Evolutionary conservation across 768 basidiomycete species (phyloP).

Genomic region (Hygrophoropsis aurantiaca): DNA sequence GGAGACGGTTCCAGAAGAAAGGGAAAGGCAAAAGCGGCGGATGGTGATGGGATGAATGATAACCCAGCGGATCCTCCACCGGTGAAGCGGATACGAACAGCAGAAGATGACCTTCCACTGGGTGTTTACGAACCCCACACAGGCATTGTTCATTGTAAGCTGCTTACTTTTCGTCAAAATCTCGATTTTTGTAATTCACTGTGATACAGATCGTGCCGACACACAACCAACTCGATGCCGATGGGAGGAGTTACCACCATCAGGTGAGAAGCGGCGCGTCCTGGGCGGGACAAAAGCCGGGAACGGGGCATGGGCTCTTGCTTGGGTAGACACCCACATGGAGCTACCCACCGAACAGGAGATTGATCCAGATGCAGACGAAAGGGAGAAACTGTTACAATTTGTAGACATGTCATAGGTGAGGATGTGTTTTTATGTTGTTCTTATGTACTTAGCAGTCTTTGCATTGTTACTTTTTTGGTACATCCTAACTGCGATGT

Average conservation of each 20-base stretch:
- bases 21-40: constrained; percentile 31
- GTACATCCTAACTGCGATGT: no score
- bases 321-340: constrained; percentile 66
- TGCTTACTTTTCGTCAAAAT: neutral
- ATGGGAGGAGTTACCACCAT: constrained; percentile 58
- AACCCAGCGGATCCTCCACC: constrained; percentile 22
- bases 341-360: constrained; percentile 28
- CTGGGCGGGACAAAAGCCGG: constrained; percentile 76
- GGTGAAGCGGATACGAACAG: constrained; percentile 26
- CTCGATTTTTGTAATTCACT: constrained; percentile 6
- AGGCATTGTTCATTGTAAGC: constrained; percentile 71
- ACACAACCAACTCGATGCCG: constrained; percentile 71
- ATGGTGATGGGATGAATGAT: constrained; percentile 28
- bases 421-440: no score
- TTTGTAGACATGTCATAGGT: constrained; percentile 1
- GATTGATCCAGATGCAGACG: constrained; percentile 15
- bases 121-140: constrained; percentile 86
- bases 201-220: constrained; percentile 61
- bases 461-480: no score
- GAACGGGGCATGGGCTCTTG: constrained; percentile 77
- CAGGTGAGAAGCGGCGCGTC: constrained; percentile 41
- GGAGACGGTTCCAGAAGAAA: constrained; percentile 29
- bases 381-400: constrained; percentile 16
- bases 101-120: constrained; percentile 42
- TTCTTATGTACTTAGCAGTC: no score